Base-by-base conservation (phyloP, 306 rosid genomes). In the Clitoria ternatea region DNA sequence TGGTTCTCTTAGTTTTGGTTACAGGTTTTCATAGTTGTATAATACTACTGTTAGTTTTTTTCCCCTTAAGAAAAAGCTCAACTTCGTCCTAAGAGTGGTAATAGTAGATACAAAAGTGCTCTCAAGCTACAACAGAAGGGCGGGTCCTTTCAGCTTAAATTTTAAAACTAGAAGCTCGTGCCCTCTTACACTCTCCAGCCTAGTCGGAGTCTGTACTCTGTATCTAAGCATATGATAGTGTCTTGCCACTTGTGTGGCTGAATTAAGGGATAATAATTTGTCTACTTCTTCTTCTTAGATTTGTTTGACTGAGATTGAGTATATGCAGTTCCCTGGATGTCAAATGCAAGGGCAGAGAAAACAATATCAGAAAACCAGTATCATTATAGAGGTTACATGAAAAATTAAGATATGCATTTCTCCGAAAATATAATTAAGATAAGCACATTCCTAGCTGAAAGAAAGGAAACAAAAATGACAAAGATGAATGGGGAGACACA, bases 231-330 rank as follows among this genome's bases (percentile, higher is more conserved):
- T n/a, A n/a, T n/a, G n/a, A n/a, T n/a, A n/a, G n/a, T n/a, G n/a
- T n/a, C n/a, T n/a, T n/a, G n/a, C n/a, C n/a, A n/a, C 80, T 15
- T 77, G 76, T 11, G 79, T 61, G 72, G 73, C 68, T 66, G 59
- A 81, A 40, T 77, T 43, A 24, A 71, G 7, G 64, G 74, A 23
- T 32, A 48, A 45, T 54, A 61, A 6, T 30, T 45, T 35, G 55
- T 81, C 86, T 80, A 74, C 78, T 89, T 77, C 86, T 83, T 88
- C 79, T 86, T 89, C 90, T 85, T 89, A n/a, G 87, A 83, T 73
- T 85, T 86, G 84, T 50, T 76, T 1, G 86, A 78, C 7, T 30
- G 77, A 12, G 88, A 73, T 57, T 62, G 80, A 55, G 85, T 71
- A 67, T 79, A 89, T 22, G 96, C 85, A 65, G 96, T 89, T 63